phyloP scores from a whole-genome alignment of 306 rosid species.

The Sesbania bispinosa region DNA sequence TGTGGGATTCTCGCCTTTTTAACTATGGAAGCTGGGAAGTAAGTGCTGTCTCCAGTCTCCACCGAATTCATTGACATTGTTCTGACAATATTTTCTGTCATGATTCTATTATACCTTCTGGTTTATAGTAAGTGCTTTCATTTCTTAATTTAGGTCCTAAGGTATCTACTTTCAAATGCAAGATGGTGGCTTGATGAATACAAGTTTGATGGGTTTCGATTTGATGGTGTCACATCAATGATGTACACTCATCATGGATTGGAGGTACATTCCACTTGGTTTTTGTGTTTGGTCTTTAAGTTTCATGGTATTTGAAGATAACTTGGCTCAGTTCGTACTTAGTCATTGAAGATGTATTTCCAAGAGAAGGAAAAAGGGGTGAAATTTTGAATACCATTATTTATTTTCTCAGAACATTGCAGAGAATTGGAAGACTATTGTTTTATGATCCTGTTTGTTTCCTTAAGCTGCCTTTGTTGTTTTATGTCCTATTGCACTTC shows the following conservation, averaged over 20 bases:
- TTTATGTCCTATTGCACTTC: not conserved
- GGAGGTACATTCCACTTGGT: slow-evolving; percentile 46
- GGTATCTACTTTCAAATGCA: slow-evolving; percentile 92
- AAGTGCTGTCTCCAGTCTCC: slow-evolving; percentile 32
- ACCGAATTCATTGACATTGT: not conserved
- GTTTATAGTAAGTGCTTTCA: not conserved
- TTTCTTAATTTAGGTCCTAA: slow-evolving; percentile 64
- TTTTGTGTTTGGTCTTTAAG: not conserved
- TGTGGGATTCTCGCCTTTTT: slow-evolving; percentile 99
- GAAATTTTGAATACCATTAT: not conserved
- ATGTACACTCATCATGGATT: slow-evolving; percentile 98
- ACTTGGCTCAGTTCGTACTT: not conserved
- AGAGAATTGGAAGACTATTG: not conserved
- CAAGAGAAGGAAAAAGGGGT: not conserved
- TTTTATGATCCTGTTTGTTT: not conserved
- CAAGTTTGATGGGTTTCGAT: slow-evolving; percentile 96
- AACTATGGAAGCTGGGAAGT: slow-evolving; percentile 99
- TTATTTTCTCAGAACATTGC: slow-evolving; percentile 4
- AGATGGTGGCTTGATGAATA: slow-evolving; percentile 99
- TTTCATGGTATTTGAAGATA: slow-evolving; percentile 14
- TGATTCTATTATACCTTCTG: slow-evolving; percentile 14
- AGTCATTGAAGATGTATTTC: slow-evolving; percentile 3
- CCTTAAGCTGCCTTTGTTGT: not conserved
- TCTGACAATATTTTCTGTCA: not conserved
- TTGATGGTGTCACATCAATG: slow-evolving; percentile 99